Percentiles rank a stretch among this genome's conserved stretches.
phyloP scores from a whole-genome alignment of 441 rosid species.

The Aleurites moluccanus region DNA sequence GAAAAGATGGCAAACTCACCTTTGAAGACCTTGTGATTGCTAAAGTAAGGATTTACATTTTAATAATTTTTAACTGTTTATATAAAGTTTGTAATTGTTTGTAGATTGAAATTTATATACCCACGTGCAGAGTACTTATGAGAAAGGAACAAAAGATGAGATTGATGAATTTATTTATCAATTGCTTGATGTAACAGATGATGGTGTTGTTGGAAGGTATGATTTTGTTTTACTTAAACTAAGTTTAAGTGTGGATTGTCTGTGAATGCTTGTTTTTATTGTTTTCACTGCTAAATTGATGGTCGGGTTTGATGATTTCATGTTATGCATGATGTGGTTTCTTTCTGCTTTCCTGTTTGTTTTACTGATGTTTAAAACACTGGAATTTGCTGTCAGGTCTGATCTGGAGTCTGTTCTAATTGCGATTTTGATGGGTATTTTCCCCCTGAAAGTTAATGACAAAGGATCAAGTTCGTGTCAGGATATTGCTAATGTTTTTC shows the following conservation, averaged over 20 bases:
- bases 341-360: not conserved
- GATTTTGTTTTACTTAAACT: not conserved
- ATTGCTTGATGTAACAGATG: conserved; percentile 61
- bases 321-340: not conserved
- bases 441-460: conserved; percentile 36
- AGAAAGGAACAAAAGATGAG: conserved; percentile 80
- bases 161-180: conserved; percentile 77
- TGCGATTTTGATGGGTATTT: conserved; percentile 47
- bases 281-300: not conserved
- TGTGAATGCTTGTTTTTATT: not conserved
- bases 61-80: not conserved
- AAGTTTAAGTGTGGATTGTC: not conserved
- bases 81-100: not conserved
- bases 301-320: not conserved
- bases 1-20: conserved; percentile 59
- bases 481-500: conserved; percentile 46
- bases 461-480: conserved; percentile 33
- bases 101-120: conserved; percentile 3
- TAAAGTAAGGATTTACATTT: conserved; percentile 45
- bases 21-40: conserved; percentile 79
- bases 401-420: conserved; percentile 56
- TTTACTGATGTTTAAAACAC: conserved; percentile 17
- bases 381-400: conserved; percentile 50
- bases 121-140: conserved; percentile 58
- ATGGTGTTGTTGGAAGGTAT: conserved; percentile 65